Evolutionary conservation across 257 asterid species (phyloP).

Genomic region (Nicotiana undulata): DNA sequence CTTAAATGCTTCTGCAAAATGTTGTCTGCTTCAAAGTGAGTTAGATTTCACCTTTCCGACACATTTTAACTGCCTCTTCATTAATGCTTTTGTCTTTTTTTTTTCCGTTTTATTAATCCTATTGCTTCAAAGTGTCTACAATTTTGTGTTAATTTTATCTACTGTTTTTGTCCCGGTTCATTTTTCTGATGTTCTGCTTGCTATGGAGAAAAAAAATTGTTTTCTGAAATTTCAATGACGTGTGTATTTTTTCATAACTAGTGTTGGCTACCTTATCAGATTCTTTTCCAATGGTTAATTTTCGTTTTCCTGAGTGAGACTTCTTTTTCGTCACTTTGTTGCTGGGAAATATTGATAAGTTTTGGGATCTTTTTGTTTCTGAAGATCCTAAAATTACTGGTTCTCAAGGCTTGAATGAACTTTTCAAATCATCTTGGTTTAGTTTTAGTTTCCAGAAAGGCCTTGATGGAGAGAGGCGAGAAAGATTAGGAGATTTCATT

Average conservation of each 20-base stretch:
- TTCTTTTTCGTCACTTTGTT: not conserved
- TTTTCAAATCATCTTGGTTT: not conserved
- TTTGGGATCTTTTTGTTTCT: not conserved
- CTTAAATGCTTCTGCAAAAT: not conserved
- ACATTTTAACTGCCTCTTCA: not conserved
- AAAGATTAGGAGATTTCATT: no score
- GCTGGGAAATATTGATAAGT: not conserved
- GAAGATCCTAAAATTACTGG: not conserved
- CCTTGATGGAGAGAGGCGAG: no score
- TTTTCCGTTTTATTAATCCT: not conserved
- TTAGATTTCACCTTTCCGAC: not conserved
- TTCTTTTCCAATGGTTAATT: not conserved
- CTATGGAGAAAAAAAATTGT: not conserved
- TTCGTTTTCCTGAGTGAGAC: not conserved
- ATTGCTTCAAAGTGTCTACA: no score
- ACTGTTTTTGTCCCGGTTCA: not conserved
- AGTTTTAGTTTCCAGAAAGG: not conserved
- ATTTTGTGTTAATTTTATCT: not conserved
- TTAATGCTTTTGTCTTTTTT: not conserved
- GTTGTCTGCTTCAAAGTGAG: not conserved
- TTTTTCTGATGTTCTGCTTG: not conserved
- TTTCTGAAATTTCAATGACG: not conserved
- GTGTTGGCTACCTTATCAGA: not conserved
- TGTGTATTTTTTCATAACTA: not conserved
- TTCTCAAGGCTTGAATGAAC: not conserved